These are phyloP conservation scores for Erythrobasidium yunnanense DNA, from an alignment of 768 basidiomycete species.

Conservation along the genomic window DNA sequence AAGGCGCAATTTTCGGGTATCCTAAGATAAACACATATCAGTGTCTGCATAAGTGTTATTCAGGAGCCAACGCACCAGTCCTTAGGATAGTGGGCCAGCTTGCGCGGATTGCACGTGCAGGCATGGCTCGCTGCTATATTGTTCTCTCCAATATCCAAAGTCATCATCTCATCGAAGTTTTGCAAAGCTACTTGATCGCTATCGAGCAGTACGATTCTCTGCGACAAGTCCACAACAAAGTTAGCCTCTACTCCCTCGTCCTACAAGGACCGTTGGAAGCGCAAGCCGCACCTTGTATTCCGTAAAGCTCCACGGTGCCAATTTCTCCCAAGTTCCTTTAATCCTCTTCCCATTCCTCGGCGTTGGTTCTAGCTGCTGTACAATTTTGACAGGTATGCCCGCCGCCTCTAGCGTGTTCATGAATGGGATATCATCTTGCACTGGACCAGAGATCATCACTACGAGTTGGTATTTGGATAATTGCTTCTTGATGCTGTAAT, in stretches of 20 bases:
- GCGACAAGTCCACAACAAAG: too few relatives aligned
- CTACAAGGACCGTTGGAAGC: background rate
- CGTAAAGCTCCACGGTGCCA: constrained; percentile 42
- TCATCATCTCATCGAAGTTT: constrained; percentile 65
- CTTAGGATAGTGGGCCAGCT: constrained; percentile 67
- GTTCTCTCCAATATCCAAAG: constrained; percentile 50
- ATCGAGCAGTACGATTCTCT: constrained; percentile 64
- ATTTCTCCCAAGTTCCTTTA: constrained; percentile 57
- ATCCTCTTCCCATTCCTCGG: constrained; percentile 44
- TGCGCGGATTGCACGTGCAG: constrained; percentile 88
- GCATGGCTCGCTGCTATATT: constrained; percentile 80
- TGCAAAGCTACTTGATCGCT: constrained; percentile 71
- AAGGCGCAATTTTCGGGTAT: constrained; percentile 72
- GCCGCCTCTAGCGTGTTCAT: constrained; percentile 44
- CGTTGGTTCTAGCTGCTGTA: constrained; percentile 45
- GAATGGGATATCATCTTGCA: constrained; percentile 52
- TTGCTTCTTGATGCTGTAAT: constrained; percentile 50
- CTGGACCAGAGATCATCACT: constrained; percentile 57
- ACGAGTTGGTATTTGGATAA: constrained; percentile 61
- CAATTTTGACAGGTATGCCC: constrained; percentile 47
- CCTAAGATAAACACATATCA: constrained; percentile 48
- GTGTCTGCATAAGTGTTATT: background rate
- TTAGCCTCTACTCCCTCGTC: too few relatives aligned
- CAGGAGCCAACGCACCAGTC: constrained; percentile 56
- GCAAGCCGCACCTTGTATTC: constrained; percentile 41